phyloP scores from a whole-genome alignment of 345 rosid species.

The Gossypium arboreum region DNA sequence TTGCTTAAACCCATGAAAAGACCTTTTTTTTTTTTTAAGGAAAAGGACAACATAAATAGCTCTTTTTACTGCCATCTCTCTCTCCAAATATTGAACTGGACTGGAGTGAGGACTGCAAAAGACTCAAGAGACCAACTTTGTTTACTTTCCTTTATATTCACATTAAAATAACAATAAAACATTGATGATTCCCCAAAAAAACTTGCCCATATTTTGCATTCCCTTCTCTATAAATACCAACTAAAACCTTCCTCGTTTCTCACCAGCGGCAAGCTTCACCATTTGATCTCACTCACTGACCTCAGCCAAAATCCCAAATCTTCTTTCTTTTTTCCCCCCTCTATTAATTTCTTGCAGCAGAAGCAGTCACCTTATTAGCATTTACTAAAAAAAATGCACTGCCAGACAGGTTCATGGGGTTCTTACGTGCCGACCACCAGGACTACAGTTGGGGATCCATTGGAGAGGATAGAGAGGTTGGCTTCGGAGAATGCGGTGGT shows the following conservation, averaged over 20 bases:
- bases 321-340: not conserved
- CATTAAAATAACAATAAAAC: conserved; percentile 8
- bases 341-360: no score
- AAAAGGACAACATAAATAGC: not conserved
- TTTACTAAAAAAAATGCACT: conserved; percentile 40
- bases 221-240: conserved; percentile 40
- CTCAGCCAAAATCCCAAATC: not conserved
- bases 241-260: conserved; percentile 24
- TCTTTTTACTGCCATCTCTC: not conserved
- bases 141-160: not conserved
- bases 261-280: conserved; percentile 1
- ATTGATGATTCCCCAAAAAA: not conserved
- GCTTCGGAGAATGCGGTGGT: conserved; percentile 90
- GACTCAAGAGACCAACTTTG: not conserved
- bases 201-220: not conserved
- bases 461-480: conserved; percentile 56
- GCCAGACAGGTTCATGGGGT: conserved; percentile 51
- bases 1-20: no score
- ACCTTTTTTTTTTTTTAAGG: no score
- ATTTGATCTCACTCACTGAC: conserved; percentile 10
- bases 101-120: not conserved
- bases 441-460: conserved; percentile 32
- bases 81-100: not conserved
- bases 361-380: not conserved
- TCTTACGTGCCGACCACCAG: conserved; percentile 34